A percentile compares a stretch with the other conserved stretches of the same genome.
phyloP scores from a whole-genome alignment of 2,329 filamentous ascomycete genomes.

The Colletotrichum ledebouriae region DNA sequence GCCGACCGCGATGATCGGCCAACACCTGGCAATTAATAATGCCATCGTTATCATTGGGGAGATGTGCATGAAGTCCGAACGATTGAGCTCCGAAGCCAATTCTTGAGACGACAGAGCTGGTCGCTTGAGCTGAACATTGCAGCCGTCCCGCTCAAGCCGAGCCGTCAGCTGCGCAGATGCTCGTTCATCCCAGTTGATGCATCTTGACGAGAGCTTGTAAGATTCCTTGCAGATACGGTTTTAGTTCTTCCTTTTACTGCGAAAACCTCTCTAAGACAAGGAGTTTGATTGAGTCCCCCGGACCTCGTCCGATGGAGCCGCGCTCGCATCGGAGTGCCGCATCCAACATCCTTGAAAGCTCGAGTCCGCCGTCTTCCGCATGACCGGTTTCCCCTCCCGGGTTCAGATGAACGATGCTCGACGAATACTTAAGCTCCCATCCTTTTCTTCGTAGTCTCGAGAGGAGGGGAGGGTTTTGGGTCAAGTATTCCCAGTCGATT shows the following conservation, averaged over 20 bases:
- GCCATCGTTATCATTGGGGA: neutral
- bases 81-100: neutral
- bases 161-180: neutral
- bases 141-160: neutral
- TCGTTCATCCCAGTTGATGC: constrained; percentile 7
- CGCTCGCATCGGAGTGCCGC: constrained; percentile 34
- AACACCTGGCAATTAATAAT: neutral
- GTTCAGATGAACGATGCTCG: constrained; percentile 29
- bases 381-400: constrained; percentile 1
- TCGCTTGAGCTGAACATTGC: neutral
- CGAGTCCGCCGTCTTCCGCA: constrained; percentile 21
- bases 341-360: constrained; percentile 21
- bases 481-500: neutral
- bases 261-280: too few relatives aligned
- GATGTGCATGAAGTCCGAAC: neutral
- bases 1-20: too few relatives aligned
- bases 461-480: accelerated
- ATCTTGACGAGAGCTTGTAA: neutral
- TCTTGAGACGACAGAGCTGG: neutral
- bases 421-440: constrained; percentile 20
- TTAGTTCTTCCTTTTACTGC: too few relatives aligned
- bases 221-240: too few relatives aligned
- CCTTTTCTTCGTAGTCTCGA: neutral
- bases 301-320: constrained; percentile 1
- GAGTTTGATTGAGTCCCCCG: neutral